Base-by-base conservation (phyloP, 495 filamentous ascomycete species). In the Bathelium albidoporum region DNA sequence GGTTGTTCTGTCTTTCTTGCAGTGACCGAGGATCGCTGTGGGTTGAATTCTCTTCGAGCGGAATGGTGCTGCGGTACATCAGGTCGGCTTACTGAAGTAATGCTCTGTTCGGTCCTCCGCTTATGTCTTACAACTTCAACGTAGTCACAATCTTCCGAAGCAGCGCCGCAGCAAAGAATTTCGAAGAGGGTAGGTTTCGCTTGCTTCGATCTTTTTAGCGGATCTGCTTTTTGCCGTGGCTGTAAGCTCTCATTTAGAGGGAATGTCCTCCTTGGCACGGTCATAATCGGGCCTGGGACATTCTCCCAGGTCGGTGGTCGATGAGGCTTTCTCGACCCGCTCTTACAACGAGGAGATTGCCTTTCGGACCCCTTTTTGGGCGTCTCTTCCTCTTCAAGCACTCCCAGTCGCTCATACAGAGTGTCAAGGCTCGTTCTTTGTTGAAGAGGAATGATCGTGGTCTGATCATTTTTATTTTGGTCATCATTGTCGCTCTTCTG, bases 401-500 rank as follows among this genome's bases (percentile, higher is more conserved):
- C 79, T 1, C 91, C 91, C 10, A 95, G 74, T 39, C 88, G 81
- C 45, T 89, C 89, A 61, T 91, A 82, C 43, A 95, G 76, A 0
- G 89, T 94, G 73, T 96, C 91, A 53, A 95, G 81, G 70, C 91
- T 96, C 43, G 82, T 84, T 61, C 87, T 80, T 60, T 83, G 76
- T 68, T 85, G 78, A 28, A 83, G 61, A 14, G 76, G 69, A 55
- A 65, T 69, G 3, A 80, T 72, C 36, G 68, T 70, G 10, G 70
- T 71, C 20, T 41, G 61, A 10, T 24, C 49, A 7, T 59, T 58
- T 24, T 61, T 64, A 58, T 62, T 62, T 22, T 60, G 36, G 11
- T 20, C 61, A 60, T 65, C 59, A 29, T 29, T 20, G 29, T 28
- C 62, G 45, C 65, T 52, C 66, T 60, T 62, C 28, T 59, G 32